Base-by-base conservation (phyloP, 306 rosid genomes). In the Oemleria cerasiformis region DNA sequence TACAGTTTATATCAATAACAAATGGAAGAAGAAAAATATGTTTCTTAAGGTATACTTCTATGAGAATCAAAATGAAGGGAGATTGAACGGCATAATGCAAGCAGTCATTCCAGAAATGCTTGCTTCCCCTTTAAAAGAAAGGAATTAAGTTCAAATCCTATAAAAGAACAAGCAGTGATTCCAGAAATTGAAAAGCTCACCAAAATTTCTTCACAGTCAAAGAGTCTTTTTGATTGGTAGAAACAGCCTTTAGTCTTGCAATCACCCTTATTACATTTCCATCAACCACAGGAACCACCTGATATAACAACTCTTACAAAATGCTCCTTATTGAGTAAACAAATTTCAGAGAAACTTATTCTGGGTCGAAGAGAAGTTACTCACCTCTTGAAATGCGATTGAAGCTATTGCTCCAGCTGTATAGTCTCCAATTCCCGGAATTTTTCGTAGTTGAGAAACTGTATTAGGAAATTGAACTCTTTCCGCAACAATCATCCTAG, bases 391-490 rank as follows among this genome's bases (percentile, higher is more conserved):
- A 73, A 93, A 90, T 68, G 98, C 97, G 50, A 93, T 93, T 47
- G 98, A 93, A 72, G 97, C 97, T 44, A 90, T 87, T 49, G 97
- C 98, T 63, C 97, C 98, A 39, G 96, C 87, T 25, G 97, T 93
- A 71, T 90, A 93, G 23, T 90, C 92, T 76, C 97, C 98, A 34
- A 93, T 90, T 81, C 97, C 97, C 51, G 85, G 90, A 79, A 88
- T 73, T 70, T 86, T 81, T 70, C 57, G 84, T 60, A 90, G 83
- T 45, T 77, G 55, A 71, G 97, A 85, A 81, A 89, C 94, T 4
- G 78, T 78, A 80, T 70, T 82, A 20, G 98, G 98, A 81, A 90
- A 87, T 25, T 45, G 68, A 51, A 86, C 84, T 63, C 84, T 90
- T 74, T 86, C 92, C 71, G 85, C 75, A 59, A 84, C 98, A 65